These are phyloP conservation scores for Astraeus odoratus DNA, from an alignment of 768 basidiomycete genomes.

Conservation along the genomic window DNA sequence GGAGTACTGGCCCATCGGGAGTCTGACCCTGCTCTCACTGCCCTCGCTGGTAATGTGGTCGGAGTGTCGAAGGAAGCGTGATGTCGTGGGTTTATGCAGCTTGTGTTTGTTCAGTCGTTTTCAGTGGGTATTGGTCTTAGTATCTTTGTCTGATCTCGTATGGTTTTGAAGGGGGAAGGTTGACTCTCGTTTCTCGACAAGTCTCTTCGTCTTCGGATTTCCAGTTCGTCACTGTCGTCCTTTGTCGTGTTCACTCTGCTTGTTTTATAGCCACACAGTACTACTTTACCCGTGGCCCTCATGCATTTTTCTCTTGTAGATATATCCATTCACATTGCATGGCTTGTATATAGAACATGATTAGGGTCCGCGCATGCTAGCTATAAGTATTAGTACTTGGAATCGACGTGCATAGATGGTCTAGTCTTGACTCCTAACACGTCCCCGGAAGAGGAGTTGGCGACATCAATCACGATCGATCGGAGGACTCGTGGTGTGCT, in stretches of 20 bases:
- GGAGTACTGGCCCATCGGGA: constrained; percentile 25
- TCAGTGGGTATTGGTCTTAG: background rate
- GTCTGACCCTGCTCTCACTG: constrained; percentile 23
- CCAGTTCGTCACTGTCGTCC: background rate
- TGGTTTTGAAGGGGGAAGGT: background rate
- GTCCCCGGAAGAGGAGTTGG: too few species aligned
- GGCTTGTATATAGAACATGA: too few species aligned
- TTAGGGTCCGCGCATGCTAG: too few species aligned
- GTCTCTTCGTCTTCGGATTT: background rate
- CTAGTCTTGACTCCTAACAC: too few species aligned
- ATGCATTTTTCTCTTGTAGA: too few species aligned
- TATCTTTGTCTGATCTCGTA: background rate
- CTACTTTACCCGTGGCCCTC: too few species aligned
- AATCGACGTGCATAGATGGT: too few species aligned
- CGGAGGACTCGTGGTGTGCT: too few species aligned
- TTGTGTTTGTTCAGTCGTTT: background rate
- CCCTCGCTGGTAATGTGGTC: constrained; percentile 16
- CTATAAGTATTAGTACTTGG: too few species aligned
- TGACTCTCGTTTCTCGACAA: background rate
- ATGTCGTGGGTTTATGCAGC: background rate
- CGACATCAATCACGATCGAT: too few species aligned
- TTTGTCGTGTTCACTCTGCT: background rate
- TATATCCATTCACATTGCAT: too few species aligned
- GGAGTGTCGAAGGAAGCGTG: constrained; percentile 15
- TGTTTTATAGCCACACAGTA: background rate